Evolutionary conservation across 163 green algal genomes (phyloP).

Genomic region (Smithsoniella earleae): DNA sequence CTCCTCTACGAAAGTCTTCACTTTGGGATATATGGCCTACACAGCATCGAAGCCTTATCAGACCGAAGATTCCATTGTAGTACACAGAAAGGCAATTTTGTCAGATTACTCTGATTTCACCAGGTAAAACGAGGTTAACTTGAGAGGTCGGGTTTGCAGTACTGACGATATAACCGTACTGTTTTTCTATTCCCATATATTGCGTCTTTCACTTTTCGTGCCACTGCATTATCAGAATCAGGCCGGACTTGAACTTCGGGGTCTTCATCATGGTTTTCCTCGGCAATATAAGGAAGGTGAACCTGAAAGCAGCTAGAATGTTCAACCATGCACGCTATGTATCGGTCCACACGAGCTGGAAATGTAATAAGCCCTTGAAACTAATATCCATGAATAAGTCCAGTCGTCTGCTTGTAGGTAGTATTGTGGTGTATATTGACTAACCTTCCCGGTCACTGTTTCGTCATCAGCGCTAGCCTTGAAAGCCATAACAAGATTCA

Average conservation of each 20-base stretch:
- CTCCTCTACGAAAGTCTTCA: constrained; percentile 15
- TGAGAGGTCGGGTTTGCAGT: neutral
- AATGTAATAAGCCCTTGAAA: too few species aligned
- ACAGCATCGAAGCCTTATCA: neutral
- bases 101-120: too few species aligned
- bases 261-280: constrained; percentile 91
- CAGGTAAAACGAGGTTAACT: too few species aligned
- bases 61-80: too few species aligned
- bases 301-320: constrained; percentile 30
- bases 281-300: constrained; percentile 77
- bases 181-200: constrained; percentile 46
- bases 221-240: constrained; percentile 30
- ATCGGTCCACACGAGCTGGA: neutral
- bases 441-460: constrained; percentile 33
- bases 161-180: constrained; percentile 30
- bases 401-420: too few species aligned
- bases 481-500: constrained; percentile 67
- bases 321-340: neutral
- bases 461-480: constrained; percentile 43
- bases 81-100: too few species aligned
- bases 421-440: too few species aligned
- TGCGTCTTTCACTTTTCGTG: constrained; percentile 40
- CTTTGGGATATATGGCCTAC: constrained; percentile 9
- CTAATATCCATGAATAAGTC: too few species aligned
- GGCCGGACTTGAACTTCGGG: constrained; percentile 62